Percentiles rank a stretch among this genome's conserved stretches.
These are phyloP conservation scores for Aspergillus brunneoviolaceus DNA, from an alignment of 2,329 filamentous ascomycete genomes.

Conservation along the genomic window DNA sequence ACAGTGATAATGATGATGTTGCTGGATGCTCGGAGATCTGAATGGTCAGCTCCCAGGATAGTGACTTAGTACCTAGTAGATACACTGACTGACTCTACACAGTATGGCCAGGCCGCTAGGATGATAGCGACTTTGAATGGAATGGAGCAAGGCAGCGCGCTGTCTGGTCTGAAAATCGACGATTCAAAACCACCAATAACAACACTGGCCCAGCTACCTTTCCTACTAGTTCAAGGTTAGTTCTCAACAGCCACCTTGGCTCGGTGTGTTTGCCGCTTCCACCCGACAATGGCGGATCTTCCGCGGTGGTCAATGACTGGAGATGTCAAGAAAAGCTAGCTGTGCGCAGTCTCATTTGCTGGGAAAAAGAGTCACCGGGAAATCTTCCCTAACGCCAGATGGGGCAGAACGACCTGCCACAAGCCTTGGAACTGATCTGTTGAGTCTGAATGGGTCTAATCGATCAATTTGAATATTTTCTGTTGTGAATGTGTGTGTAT, in stretches of 20 bases:
- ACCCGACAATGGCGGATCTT: slow-evolving; percentile 11
- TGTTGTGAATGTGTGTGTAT: background rate
- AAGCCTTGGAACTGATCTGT: too few species aligned
- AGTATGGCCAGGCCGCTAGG: background rate
- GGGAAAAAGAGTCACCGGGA: background rate
- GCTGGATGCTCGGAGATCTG: background rate
- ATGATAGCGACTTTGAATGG: background rate
- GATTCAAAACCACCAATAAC: background rate
- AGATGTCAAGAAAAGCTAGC: background rate
- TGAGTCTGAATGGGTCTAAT: background rate
- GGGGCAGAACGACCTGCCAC: background rate
- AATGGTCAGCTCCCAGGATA: background rate
- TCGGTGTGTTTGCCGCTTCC: slow-evolving; percentile 15
- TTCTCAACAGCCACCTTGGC: slow-evolving; percentile 11
- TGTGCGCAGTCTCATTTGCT: background rate
- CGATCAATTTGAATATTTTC: background rate
- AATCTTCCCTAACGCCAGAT: background rate
- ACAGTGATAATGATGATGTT: background rate
- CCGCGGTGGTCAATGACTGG: background rate
- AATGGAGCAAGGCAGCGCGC: background rate
- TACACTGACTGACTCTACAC: too few species aligned
- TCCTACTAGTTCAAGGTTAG: background rate
- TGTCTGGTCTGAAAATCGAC: background rate
- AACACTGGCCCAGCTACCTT: background rate
- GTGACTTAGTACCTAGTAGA: too few species aligned